These are phyloP conservation scores for Paecilomyces sp. DNA, from an alignment of 2,329 filamentous ascomycete genomes.

Conservation along the genomic window DNA sequence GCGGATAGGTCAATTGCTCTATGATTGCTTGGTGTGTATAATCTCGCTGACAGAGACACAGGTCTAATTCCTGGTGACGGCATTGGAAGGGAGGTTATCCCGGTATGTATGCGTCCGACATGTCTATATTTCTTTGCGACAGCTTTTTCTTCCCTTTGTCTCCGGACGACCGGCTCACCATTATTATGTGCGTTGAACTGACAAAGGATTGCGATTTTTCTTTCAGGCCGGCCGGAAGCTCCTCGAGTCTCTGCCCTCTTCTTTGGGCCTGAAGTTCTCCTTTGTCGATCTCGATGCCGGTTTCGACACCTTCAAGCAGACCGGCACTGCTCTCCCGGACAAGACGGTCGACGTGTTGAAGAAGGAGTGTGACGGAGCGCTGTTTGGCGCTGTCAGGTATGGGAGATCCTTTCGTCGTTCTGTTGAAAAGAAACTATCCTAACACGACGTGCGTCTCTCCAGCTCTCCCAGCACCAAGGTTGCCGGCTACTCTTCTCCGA, in stretches of 20 bases:
- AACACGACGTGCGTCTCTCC: not conserved
- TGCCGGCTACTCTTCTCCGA: slow-evolving; percentile 91
- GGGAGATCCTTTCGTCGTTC: not conserved
- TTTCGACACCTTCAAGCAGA: slow-evolving; percentile 87
- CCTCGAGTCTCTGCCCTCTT: slow-evolving; percentile 86
- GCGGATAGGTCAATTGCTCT: slow-evolving; percentile 54
- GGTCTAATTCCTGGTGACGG: slow-evolving; percentile 96
- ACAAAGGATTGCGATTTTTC: slow-evolving; percentile 5
- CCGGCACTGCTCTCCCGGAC: slow-evolving; percentile 80
- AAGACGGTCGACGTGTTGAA: slow-evolving; percentile 83
- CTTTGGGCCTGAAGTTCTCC: slow-evolving; percentile 85
- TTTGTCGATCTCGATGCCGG: slow-evolving; percentile 91
- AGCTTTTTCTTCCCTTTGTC: slow-evolving; percentile 1
- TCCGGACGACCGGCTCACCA: not conserved
- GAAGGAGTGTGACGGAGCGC: slow-evolving; percentile 86
- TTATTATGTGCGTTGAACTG: not conserved
- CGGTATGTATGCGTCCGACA: slow-evolving; percentile 41
- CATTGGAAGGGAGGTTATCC: slow-evolving; percentile 97
- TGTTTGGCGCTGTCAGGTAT: slow-evolving; percentile 86
- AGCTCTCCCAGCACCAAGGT: slow-evolving; percentile 82
- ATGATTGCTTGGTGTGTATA: not conserved
- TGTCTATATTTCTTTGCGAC: slow-evolving; percentile 1
- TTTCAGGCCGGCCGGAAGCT: slow-evolving; percentile 67
- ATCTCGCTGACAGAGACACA: slow-evolving; percentile 27
- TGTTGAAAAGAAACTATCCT: not conserved